phyloP scores from a whole-genome alignment of 1,139 yeast genomes.

The Kluyveromyces marxianus region DNA sequence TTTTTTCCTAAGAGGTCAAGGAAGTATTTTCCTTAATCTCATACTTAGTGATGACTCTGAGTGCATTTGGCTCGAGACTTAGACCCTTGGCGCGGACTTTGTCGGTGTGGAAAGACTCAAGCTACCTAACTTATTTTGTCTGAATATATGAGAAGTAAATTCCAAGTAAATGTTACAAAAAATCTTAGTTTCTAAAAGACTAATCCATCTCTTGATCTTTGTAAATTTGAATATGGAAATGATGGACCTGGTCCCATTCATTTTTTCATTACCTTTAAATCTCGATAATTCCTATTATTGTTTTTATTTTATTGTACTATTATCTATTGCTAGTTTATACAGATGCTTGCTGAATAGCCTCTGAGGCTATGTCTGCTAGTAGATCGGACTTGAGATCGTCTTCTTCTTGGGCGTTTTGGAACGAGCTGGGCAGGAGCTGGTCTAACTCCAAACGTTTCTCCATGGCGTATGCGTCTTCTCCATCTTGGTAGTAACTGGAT shows the following conservation, averaged over 20 bases:
- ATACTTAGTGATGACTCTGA: conserved; percentile 56
- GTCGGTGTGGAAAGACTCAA: conserved; percentile 84
- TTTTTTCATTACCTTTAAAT: no score
- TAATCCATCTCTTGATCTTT: no score
- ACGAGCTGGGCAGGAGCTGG: conserved; percentile 51
- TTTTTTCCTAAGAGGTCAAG: conserved; percentile 10
- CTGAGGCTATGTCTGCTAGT: conserved; percentile 30
- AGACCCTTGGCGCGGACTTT: conserved; percentile 25
- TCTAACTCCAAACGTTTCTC: conserved; percentile 54
- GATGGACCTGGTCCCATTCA: no score
- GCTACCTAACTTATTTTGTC: conserved; percentile 62
- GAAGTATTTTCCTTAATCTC: conserved; percentile 27
- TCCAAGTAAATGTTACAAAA: background rate
- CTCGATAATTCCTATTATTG: no score
- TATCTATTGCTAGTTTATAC: conserved; percentile 11
- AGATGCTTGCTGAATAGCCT: conserved; percentile 20
- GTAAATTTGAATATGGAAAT: no score
- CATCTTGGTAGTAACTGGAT: conserved; percentile 86
- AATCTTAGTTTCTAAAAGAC: background rate
- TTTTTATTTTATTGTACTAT: background rate
- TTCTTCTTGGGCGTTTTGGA: conserved; percentile 38
- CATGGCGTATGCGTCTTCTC: conserved; percentile 99
- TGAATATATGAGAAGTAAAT: conserved; percentile 19
- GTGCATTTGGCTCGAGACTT: conserved; percentile 93
- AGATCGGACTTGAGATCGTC: conserved; percentile 47